Conservation (phyloP, 768 basidiomycete genomes). For the Strobilomyces dryophilus region DNA sequence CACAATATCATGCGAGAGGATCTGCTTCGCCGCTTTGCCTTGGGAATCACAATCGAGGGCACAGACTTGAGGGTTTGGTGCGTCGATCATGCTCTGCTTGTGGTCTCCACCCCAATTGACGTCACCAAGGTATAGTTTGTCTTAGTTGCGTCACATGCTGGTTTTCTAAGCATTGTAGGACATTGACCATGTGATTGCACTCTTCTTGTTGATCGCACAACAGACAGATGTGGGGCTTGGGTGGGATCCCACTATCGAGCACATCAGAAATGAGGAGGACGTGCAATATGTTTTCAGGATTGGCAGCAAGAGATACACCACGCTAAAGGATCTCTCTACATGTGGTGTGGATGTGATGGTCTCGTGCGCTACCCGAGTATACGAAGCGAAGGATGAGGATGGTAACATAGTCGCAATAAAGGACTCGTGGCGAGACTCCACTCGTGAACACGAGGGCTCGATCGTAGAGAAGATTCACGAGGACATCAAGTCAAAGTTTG, state of each 20-base stretch:
- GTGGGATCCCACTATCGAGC: neutral
- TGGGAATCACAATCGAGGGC: conserved; percentile 29
- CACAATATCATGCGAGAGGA: conserved; percentile 28
- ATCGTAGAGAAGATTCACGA: neutral
- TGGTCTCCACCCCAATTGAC: neutral
- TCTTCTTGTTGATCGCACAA: conserved; percentile 6
- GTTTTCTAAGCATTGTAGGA: neutral
- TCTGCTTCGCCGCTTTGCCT: conserved; percentile 18
- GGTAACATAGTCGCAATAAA: neutral
- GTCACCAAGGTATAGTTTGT: neutral
- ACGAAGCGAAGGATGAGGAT: neutral
- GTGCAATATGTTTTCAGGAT: neutral
- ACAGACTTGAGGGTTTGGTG: conserved; percentile 27
- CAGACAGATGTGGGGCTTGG: neutral
- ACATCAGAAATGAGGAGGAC: neutral
- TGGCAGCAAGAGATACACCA: neutral
- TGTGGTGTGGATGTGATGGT: neutral
- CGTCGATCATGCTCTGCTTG: neutral
- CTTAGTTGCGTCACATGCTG: neutral
- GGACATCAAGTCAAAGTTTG: neutral
- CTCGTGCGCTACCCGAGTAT: neutral
- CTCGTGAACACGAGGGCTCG: neutral
- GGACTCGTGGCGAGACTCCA: neutral
- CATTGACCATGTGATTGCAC: conserved; percentile 1
- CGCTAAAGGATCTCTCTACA: neutral